phyloP scores from a whole-genome alignment of 257 asterid species.

The Petrea volubilis region DNA sequence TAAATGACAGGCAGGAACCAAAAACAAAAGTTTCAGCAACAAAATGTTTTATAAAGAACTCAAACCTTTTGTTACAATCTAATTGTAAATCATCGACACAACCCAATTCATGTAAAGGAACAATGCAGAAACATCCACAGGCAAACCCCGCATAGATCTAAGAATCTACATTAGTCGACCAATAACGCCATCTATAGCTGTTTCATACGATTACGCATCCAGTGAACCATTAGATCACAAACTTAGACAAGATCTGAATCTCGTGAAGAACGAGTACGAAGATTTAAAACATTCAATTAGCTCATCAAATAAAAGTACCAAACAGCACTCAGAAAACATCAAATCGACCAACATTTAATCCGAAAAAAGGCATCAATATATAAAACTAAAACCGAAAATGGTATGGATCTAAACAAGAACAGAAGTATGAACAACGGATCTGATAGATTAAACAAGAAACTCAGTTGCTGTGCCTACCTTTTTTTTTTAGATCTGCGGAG shows the following conservation, averaged over 20 bases:
- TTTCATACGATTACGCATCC: neutral
- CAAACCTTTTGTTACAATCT: neutral
- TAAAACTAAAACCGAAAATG: neutral
- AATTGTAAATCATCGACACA: neutral
- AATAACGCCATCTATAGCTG: neutral
- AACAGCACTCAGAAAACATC: neutral
- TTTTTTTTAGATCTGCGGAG: slow-evolving; percentile 22
- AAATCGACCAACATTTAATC: neutral
- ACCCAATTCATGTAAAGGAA: neutral
- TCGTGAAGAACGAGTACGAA: neutral
- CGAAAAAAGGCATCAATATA: neutral
- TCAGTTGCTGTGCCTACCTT: slow-evolving; percentile 20
- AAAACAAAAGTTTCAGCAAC: neutral
- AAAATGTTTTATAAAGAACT: neutral
- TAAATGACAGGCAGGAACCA: neutral
- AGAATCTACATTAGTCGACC: neutral
- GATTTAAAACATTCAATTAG: neutral
- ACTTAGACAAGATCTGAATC: slow-evolving; percentile 25
- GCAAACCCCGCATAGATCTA: slow-evolving; percentile 17
- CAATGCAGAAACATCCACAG: neutral
- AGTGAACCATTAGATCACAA: neutral
- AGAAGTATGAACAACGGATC: slow-evolving; percentile 9
- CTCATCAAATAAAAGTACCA: neutral
- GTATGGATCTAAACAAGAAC: slow-evolving; percentile 20
- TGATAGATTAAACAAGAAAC: neutral